A percentile compares a stretch with the other conserved stretches of the same genome.
Evolutionary conservation across 176 grass and related monocot species (phyloP).

Genomic region (Paspalum notatum): DNA sequence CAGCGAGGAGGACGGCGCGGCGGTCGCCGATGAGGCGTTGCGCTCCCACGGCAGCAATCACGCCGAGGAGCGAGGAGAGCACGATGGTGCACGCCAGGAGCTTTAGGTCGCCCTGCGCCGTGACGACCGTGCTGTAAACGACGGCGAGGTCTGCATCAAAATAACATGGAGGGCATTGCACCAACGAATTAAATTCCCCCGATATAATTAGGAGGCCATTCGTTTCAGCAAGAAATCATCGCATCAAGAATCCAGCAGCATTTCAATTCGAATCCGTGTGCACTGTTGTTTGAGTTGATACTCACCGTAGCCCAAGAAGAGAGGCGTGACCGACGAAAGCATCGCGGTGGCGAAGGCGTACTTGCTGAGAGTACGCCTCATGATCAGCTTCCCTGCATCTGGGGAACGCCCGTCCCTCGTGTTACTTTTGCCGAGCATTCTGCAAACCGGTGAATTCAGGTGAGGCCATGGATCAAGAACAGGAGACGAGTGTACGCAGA

Average conservation of each 20-base stretch:
- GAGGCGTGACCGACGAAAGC: conserved; percentile 40
- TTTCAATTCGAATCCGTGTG: not conserved
- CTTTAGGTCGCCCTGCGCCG: conserved; percentile 36
- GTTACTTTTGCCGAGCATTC: not conserved
- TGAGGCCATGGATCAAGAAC: conserved; percentile 21
- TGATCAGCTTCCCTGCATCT: conserved; percentile 24
- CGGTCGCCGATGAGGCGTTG: conserved; percentile 37
- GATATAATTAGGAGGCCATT: not conserved
- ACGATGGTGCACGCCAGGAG: conserved; percentile 38
- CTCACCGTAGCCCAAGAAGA: conserved; percentile 52
- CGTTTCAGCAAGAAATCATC: not conserved
- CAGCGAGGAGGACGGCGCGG: conserved; percentile 30
- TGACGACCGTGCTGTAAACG: conserved; percentile 41
- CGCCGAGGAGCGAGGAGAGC: conserved; percentile 25
- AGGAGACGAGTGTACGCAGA: not conserved
- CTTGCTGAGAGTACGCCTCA: conserved; percentile 18
- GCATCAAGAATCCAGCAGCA: not conserved
- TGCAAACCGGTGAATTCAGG: not conserved
- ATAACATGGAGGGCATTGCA: not conserved
- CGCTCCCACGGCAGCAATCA: not conserved
- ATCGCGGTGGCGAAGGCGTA: conserved; percentile 5
- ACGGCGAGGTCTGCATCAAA: conserved; percentile 47
- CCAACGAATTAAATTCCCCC: not conserved
- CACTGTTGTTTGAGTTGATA: not conserved
- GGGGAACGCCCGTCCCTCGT: not conserved